Percentiles rank a stretch among this genome's conserved stretches.
These are phyloP conservation scores for Paradendryphiella salina DNA, from an alignment of 2,329 filamentous ascomycete genomes.

Conservation along the genomic window DNA sequence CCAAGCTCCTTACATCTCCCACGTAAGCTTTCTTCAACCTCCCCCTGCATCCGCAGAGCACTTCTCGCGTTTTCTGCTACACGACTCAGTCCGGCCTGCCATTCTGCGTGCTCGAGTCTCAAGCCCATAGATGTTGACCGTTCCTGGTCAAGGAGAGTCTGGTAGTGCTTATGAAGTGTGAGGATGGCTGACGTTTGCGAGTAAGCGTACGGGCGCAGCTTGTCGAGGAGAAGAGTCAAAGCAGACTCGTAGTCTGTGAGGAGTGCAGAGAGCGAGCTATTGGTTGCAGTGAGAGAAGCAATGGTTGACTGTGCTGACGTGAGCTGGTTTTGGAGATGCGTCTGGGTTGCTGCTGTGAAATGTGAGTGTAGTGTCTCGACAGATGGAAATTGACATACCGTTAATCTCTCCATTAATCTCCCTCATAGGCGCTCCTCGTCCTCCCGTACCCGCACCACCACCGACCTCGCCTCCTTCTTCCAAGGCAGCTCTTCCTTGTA, in stretches of 20 bases:
- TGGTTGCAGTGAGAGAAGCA: conserved; percentile 30
- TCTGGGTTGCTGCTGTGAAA: conserved; percentile 35
- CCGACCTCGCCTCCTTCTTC: conserved; percentile 39
- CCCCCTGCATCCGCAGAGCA: conserved; percentile 47
- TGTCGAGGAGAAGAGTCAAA: conserved; percentile 45
- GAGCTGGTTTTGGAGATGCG: conserved; percentile 39
- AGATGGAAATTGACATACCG: conserved; percentile 24
- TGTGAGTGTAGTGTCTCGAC: conserved; percentile 7
- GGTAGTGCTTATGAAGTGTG: conserved; percentile 55
- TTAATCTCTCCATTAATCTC: conserved; percentile 45
- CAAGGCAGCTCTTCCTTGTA: conserved; percentile 39
- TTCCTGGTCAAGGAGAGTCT: conserved; percentile 49
- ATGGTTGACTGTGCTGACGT: conserved; percentile 33
- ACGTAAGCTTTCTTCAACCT: conserved; percentile 44
- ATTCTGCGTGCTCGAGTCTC: conserved; percentile 53
- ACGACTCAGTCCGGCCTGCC: conserved; percentile 52
- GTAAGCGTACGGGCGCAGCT: conserved; percentile 41
- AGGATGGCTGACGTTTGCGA: conserved; percentile 50
- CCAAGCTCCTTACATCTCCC: conserved; percentile 49
- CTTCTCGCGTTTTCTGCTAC: conserved; percentile 49
- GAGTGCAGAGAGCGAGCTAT: conserved; percentile 34
- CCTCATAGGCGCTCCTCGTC: conserved; percentile 19
- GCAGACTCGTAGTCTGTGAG: conserved; percentile 51
- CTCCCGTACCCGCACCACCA: conserved; percentile 1
- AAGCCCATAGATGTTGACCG: conserved; percentile 52